Conservation (phyloP, 2,329 filamentous ascomycete species). For the Penicillium sp. region DNA sequence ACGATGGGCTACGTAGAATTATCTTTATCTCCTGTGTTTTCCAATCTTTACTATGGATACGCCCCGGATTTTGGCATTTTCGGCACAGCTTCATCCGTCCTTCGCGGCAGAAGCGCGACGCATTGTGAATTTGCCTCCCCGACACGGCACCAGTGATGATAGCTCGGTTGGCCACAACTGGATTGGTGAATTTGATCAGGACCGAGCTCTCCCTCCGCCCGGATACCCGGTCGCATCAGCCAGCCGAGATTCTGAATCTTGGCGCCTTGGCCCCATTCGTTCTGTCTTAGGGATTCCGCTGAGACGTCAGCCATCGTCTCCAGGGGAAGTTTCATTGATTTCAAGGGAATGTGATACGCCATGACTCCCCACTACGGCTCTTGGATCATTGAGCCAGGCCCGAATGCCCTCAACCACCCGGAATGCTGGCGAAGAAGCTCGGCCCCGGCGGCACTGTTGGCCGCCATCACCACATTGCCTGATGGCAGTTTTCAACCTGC, state of each 20-base stretch:
- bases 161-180: conserved; percentile 2
- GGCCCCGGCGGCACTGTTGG: conserved; percentile 4
- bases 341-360: conserved; percentile 4
- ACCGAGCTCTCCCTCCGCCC: conserved; percentile 1
- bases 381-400: conserved; percentile 6
- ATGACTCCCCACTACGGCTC: conserved; percentile 5
- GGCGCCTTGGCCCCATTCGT: conserved; percentile 3
- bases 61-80: not conserved
- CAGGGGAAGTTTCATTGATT: conserved; percentile 2
- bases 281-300: conserved; percentile 4
- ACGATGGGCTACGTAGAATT: no score
- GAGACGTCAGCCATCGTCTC: conserved; percentile 9
- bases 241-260: conserved; percentile 1
- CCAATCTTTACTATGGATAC: no score
- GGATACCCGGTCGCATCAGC: not conserved
- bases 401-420: no score
- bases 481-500: no score
- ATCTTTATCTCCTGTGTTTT: no score
- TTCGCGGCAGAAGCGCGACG: not conserved
- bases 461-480: conserved; percentile 1
- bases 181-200: conserved; percentile 5
- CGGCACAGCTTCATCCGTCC: not conserved
- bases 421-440: conserved; percentile 6
- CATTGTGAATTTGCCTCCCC: conserved; percentile 3
- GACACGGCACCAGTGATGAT: conserved; percentile 2